Base-by-base conservation (phyloP, 768 basidiomycete genomes). In the Rhodotorula diobovata region DNA sequence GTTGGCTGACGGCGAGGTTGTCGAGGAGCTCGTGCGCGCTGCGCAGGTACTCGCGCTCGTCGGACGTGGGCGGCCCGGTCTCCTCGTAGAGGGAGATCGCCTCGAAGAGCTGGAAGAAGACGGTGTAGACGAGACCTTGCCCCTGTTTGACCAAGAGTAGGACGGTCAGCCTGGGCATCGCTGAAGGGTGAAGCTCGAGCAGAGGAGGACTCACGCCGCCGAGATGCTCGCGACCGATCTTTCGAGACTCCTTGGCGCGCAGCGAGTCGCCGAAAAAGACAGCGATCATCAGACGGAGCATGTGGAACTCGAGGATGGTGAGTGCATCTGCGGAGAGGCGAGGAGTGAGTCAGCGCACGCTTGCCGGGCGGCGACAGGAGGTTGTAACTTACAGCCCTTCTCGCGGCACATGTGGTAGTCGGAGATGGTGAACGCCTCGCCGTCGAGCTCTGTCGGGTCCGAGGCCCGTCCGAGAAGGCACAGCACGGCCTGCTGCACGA, bases 61-160 rank as follows among this genome's bases (percentile, higher is more conserved):
- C 64, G 2, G 51, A 15, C 3, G 43, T 34, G 20, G 65, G 66
- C 41, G 18, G 9, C 4, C 18, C 43, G 61, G 15, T 18, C n/a
- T 59, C 39, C 45, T 72, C 61, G 55, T 56, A 71, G 35, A 72
- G 45, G n/a, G 14, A 28, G 61, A 75, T 34, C 9, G 70, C 70
- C 43, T 72, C 70, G 43, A 66, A 72, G 30, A 66, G 45, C 28
- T 51, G 64, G 65, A 75, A 75, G 41, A 67, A 54, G n/a, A 41
- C 41, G 0, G 74, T 63, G 37, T 63, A 75, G 45, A 75, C 32
- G 9, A 75, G 65, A 4, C 74, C 74, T 58, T 65, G 58, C 1
- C 53, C 72, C 71, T 72, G 63, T 30, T 4, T 1, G 39, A 30
- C 8, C 15, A 21, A 9, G 8, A 41, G 21, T 2, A 21, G 21